Base-by-base conservation (phyloP, 2,329 filamentous ascomycete genomes). In the Aureobasidium vineae region DNA sequence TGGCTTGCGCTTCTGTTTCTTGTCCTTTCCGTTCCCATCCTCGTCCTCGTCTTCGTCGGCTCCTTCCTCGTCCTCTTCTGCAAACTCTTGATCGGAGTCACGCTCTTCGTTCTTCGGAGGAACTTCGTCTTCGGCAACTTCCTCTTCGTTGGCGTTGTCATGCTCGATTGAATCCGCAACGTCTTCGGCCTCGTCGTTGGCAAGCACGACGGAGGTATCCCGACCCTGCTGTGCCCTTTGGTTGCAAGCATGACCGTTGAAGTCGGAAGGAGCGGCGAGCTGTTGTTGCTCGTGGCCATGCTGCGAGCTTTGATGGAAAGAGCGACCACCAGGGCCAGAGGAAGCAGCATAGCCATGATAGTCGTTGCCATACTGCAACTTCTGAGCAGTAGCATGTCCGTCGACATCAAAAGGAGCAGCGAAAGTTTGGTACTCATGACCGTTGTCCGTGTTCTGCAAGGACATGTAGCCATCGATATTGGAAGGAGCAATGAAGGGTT, bases 1-100 rank as follows among this genome's bases (percentile, higher is more conserved):
- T 16, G 26, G 15, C 28, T 65, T 67, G 59, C 63, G 56, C 19
- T 50, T 66, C n/a, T 53, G 57, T 13, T 38, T 56, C 49, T 47
- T 65, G 19, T 38, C 31, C 21, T 47, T 54, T 38, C 28, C 53
- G 6, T 61, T 43, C 13, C 33, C 19, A 2, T 49, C 41, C 31
- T 45, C 16, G 15, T 33, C 38, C 26, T 53, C 43, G n/a, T 49
- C 40, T 5, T n/a, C 13, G 15, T 5, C 23, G 11, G 5, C 54
- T 5, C 33, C 19, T 3, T 61, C 26, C 16, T 47, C 60, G 3
- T 54, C 36, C 6, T 33, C 49, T 36, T 41, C 43, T 11, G 38
- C 41, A 19, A 60, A 33, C 19, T 60, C 26, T 21, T n/a, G 38
- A 33, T 59, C 56, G 13, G 38, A 31, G 36, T 63, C 59, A 21